Base-by-base conservation (phyloP, 306 rosid species). In the Prunus mongolica region DNA sequence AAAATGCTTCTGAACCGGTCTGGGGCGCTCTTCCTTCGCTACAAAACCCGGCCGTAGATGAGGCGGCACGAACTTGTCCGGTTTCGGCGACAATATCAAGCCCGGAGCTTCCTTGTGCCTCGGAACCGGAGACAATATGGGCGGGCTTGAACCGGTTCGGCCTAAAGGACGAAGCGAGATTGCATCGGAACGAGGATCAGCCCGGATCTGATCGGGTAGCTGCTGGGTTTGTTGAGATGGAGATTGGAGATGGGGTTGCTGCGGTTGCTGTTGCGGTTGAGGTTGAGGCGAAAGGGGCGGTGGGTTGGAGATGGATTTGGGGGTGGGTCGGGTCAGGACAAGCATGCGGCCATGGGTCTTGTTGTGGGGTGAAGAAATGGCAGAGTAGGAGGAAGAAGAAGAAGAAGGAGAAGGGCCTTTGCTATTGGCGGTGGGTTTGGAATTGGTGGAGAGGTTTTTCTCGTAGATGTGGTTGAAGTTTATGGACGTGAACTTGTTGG, bases 391-490 rank as follows among this genome's bases (percentile, higher is more conserved):
- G 11, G 89, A 84, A n/a, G 82, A 84, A 2, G 83, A 25, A 65
- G 76, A 44, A 13, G 86, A 71, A 19, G 45, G 38, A 34, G 38
- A 34, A 0, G 81, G n/a, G 6, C 76, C 9, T 56, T 72, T 58
- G 24, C 3, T 20, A 34, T 63, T 57, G 60, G 15, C 41, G 50
- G 49, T 78, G 84, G 74, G 13, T 14, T 34, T 55, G 66, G 89
- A 41, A 67, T 32, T 71, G 70, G 79, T 10, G 52, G 77, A 58
- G 38, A 34, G 38, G 38, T 34, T 34, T 84, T 89, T 91, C 0
- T 89, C 93, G 85, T 91, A 82, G 86, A 91, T 77, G 84, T 88
- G 90, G 81, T 91, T 91, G 93, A 88, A 91, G 86, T 91, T 91
- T 45, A 91, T 85, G 56, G 93, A 79, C 58, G 90, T 74, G 75